Evolutionary conservation across 192 early-diverging fungal species (phyloP), one percentile per base, ranked within the genome.

Genomic region (Haplosporangium gracile): DNA sequence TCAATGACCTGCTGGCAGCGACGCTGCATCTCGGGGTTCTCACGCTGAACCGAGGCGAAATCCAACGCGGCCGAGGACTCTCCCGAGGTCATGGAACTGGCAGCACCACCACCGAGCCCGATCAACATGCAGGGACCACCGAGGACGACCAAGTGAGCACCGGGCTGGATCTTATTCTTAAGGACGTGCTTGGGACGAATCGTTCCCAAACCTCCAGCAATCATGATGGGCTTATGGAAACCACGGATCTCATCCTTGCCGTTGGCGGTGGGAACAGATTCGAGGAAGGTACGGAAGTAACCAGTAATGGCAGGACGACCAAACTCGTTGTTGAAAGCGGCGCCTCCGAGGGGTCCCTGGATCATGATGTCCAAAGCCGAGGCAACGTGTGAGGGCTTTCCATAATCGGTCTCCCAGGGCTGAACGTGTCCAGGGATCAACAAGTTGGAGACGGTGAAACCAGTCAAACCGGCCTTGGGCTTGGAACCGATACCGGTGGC

Each of bases 241-340:
- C 99, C 99, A 74, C 98, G 95, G 78, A 96, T 83, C 86, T 98
- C 97, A 60, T 77, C 79, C 71, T 79, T 82, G 40, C 88, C 81
- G 42, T 91, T 89, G 40, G 88, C 79, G 74, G 88, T 90, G 38
- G 94, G 93, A 1, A 92, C 83, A 3, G 91, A 81, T 82, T 93
- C 92, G 74, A 93, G 90, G 90, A 96, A 97, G 1, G 98, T 99
- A 87, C 99, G 95, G 94, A 99, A 99, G 91, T 97, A 99, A 39
- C 99, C 99, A 38, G 95, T 93, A 70, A 99, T 91, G 39, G 94
- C 94, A 8, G 99, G 99, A 29, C 99, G 93, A 65, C 99, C 99
- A 86, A 99, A 99, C 90, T 99, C 99, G 82, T 99, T 99, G 93
- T 98, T 98, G 92, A 98, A 99, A 18, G 98, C 97, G n/a, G 97